Evolutionary conservation across 1,284 basidiomycete species (phyloP).

Genomic region (Tylopilus sp.): DNA sequence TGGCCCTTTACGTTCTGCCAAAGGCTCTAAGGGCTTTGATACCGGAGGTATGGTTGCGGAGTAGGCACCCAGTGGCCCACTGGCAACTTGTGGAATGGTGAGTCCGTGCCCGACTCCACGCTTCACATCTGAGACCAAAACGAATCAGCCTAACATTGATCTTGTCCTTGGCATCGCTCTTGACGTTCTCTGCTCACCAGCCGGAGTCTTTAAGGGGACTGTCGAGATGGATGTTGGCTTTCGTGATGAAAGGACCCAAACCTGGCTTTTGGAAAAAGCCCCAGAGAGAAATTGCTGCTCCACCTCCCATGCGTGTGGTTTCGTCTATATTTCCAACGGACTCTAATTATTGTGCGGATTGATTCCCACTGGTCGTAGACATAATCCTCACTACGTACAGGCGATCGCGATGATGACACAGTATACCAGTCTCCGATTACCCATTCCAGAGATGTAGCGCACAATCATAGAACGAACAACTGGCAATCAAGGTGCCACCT

Average conservation of each 20-base stretch:
- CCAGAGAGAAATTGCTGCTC: slow-evolving; percentile 29
- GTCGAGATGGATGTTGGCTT: slow-evolving; percentile 63
- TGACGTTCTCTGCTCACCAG: slow-evolving; percentile 57
- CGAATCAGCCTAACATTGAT: slow-evolving; percentile 46
- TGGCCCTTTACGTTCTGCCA: slow-evolving; percentile 72
- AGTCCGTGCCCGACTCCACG: slow-evolving; percentile 15
- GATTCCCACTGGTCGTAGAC: not conserved
- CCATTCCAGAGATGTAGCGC: slow-evolving; percentile 76
- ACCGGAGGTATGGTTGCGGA: slow-evolving; percentile 48
- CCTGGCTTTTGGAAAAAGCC: slow-evolving; percentile 46
- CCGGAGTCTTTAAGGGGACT: slow-evolving; percentile 64
- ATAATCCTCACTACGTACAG: not conserved
- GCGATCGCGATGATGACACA: not conserved
- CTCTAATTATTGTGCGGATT: not conserved
- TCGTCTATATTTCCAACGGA: slow-evolving; percentile 2
- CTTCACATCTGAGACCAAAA: slow-evolving; percentile 8
- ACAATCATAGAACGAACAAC: slow-evolving; percentile 97
- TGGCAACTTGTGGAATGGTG: slow-evolving; percentile 55
- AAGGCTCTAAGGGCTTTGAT: slow-evolving; percentile 59
- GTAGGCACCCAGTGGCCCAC: slow-evolving; percentile 37
- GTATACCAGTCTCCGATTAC: slow-evolving; percentile 27
- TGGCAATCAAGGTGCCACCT: slow-evolving; percentile 62
- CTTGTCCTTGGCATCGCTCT: slow-evolving; percentile 57
- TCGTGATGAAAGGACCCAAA: slow-evolving; percentile 57
- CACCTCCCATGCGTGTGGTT: slow-evolving; percentile 21